Base-by-base conservation (phyloP, 305 asterid genomes). In the Salvia sclarea region DNA sequence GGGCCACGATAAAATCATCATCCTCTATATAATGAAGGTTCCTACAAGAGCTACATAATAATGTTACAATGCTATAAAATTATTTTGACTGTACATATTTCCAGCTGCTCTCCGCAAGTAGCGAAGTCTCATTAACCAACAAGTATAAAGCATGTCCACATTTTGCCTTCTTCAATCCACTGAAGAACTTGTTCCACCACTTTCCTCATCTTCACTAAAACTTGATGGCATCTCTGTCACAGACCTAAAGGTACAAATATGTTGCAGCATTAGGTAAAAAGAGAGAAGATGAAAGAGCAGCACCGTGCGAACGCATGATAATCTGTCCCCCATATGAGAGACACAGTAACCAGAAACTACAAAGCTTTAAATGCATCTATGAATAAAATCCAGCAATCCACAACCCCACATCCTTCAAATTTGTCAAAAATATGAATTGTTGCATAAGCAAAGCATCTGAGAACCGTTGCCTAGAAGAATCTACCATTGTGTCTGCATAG, bases 151-250 rank as follows among this genome's bases (percentile, higher is more conserved):
- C 24, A n/a, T n/a, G n/a, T 64, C 56, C 47, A 62, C 38, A 8
- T 21, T 53, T 45, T 55, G 73, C 74, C 70, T 30, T 43, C 41
- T 54, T 69, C 74, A 85, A 45, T 81, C 89, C 75, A 61, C 78
- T 0, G 88, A 88, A 40, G 83, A 82, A 85, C 86, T 80, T 24
- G 92, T 83, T 69, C 84, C 94, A n/a, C 78, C 91, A 61, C 86
- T 84, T 77, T 76, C 89, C 55, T 82, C 87, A 43, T 81, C 91
- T 74, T 86, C 89, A 18, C 89, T 84, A 68, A 78, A 82, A 74
- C 88, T 81, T 33, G 88, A 76, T 37, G 87, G 88, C 78, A 85
- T 72, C 82, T 86, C 93, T 6, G 81, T 40, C 43, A 68, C 73
- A 38, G 82, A 61, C 86, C 89, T 81, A 58, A 48, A 17, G 72